Evolutionary conservation across 2,329 filamentous ascomycete genomes (phyloP), one percentile per base, ranked within the genome.

Genomic region (Fusarium sacchari): DNA sequence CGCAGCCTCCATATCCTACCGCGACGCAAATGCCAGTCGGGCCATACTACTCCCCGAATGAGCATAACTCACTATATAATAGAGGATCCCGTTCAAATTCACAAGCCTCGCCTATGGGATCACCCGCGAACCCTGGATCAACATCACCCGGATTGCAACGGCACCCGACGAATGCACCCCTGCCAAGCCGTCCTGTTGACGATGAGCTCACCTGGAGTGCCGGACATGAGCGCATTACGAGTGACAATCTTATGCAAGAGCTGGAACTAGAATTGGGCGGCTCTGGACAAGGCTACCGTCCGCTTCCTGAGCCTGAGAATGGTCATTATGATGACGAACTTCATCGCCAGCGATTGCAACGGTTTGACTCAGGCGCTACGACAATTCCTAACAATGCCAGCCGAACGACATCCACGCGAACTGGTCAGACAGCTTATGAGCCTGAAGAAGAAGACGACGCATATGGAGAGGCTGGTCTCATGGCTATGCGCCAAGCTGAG

Each of bases 401-500:
- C 57, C 75, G 76, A 55, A 65, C 72, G 15, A 70, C 71, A 24
- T 76, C 77, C 26, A 64, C 65, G 26, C 72, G 73, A n/a, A 67
- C 67, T 39, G 71, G 71, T 7, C 61, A 67, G 42, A 73, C 72
- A 20, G 69, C 65, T 28, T 75, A 70, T 28, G 70, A 75, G 34
- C 68, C 86, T 7, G 72, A 70, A 46, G 68, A 87, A 61, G 94
- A 97, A 56, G 97, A 94, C 79, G 96, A 98, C 79, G 91, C 93
- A 0, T 96, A 98, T 81, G 96, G 93, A 26, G 91, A 93, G 43
- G 94, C 94, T 68, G 96, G 96, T 22, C 84, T 97, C 58, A 89
- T 93, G 79, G 95, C 95, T 74, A 90, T 98, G 88, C 91, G 91
- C 66, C 90, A 95, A 83, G 95, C 94, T 9, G 94, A 97, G 69